These are phyloP conservation scores for Butyriboletus loyo DNA, from an alignment of 768 basidiomycete genomes.

Conservation along the genomic window DNA sequence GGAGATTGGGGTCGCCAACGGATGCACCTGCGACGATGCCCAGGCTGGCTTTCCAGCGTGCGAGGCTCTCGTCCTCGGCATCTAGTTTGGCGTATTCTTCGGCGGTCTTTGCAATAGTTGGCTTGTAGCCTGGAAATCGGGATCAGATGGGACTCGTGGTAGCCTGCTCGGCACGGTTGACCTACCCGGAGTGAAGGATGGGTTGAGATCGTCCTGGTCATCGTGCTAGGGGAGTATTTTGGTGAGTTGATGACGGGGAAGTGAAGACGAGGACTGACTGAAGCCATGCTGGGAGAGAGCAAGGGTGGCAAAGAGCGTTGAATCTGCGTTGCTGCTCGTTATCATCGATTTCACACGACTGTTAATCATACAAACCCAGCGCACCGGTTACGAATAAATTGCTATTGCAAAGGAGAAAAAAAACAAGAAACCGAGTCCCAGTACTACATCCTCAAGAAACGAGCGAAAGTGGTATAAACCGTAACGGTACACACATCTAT, in stretches of 20 bases:
- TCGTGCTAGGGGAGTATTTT: slow-evolving; percentile 39
- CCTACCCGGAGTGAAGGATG: slow-evolving; percentile 65
- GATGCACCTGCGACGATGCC: slow-evolving; percentile 65
- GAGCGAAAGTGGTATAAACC: slow-evolving; percentile 29
- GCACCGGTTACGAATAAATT: slow-evolving; percentile 13
- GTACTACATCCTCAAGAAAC: slow-evolving; percentile 30
- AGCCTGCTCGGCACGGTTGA: slow-evolving; percentile 5
- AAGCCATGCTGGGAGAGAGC: slow-evolving; percentile 45
- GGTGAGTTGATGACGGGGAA: background rate
- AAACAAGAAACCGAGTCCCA: slow-evolving; percentile 17
- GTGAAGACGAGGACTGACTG: slow-evolving; percentile 37
- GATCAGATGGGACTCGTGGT: slow-evolving; percentile 17
- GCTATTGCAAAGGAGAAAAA: slow-evolving; percentile 27
- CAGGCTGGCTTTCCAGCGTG: slow-evolving; percentile 93
- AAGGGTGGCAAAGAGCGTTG: slow-evolving; percentile 14
- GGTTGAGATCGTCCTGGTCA: slow-evolving; percentile 69
- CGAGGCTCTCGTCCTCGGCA: slow-evolving; percentile 87
- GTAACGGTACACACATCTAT: slow-evolving; percentile 20
- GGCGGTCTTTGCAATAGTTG: slow-evolving; percentile 59
- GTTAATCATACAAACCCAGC: slow-evolving; percentile 19
- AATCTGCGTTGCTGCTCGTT: slow-evolving; percentile 20
- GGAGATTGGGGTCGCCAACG: slow-evolving; percentile 42
- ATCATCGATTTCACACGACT: slow-evolving; percentile 65
- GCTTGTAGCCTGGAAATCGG: slow-evolving; percentile 65
- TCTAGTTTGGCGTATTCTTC: slow-evolving; percentile 87